These are phyloP conservation scores for Pelagomonas calceolata DNA, from an alignment of 108 stramenopile genomes.

Conservation along the genomic window DNA sequence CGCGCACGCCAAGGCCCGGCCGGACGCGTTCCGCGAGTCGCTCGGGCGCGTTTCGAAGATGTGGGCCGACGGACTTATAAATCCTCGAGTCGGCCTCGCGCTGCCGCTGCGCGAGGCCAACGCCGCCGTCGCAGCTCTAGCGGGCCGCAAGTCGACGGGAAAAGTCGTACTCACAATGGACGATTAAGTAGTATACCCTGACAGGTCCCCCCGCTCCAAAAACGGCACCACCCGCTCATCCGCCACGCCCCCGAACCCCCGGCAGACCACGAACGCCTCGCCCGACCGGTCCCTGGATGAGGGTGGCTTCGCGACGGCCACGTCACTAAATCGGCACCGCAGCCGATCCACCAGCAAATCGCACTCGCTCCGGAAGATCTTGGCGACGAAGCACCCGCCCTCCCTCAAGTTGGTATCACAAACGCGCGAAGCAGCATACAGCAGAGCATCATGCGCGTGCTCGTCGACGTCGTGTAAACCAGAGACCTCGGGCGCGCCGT, in stretches of 20 bases:
- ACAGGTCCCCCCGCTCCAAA: too few relatives aligned
- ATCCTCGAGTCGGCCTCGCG: background rate
- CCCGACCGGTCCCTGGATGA: slow-evolving; percentile 71
- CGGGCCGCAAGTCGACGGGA: background rate
- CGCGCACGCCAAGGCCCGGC: background rate
- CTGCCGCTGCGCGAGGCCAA: background rate
- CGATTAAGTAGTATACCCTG: too few relatives aligned
- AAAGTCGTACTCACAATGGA: background rate
- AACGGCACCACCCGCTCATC: too few relatives aligned
- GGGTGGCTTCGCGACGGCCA: slow-evolving; percentile 54
- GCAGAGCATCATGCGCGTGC: slow-evolving; percentile 82
- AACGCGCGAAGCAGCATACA: slow-evolving; percentile 83
- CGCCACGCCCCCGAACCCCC: slow-evolving; percentile 48
- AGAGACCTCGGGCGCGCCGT: slow-evolving; percentile 98
- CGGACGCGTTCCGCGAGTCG: background rate
- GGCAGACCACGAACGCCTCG: slow-evolving; percentile 84
- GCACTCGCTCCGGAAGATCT: slow-evolving; percentile 90
- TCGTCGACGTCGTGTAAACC: slow-evolving; percentile 85
- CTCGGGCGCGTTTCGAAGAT: background rate
- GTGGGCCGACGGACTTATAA: background rate
- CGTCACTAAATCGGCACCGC: slow-evolving; percentile 66
- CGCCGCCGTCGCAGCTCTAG: background rate
- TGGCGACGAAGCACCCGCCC: slow-evolving; percentile 92
- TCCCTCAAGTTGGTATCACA: slow-evolving; percentile 65
- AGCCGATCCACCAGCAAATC: slow-evolving; percentile 74